These are phyloP conservation scores for Colletotrichum orbiculare DNA, from an alignment of 2,329 filamentous ascomycete species.

Conservation along the genomic window DNA sequence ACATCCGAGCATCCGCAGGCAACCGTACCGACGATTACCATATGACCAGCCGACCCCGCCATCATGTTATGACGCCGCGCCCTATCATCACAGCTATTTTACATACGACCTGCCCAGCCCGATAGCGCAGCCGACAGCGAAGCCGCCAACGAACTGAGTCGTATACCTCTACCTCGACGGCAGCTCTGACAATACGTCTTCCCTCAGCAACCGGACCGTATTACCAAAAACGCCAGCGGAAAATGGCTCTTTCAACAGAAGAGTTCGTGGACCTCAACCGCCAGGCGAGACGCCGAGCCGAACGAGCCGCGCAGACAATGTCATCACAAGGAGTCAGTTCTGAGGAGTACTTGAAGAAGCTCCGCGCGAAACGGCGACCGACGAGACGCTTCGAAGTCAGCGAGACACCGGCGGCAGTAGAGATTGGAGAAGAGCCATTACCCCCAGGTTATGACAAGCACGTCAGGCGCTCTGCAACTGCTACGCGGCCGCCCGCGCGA, in stretches of 20 bases:
- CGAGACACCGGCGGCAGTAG: constrained; percentile 24
- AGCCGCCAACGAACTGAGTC: too few relatives aligned
- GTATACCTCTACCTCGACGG: too few relatives aligned
- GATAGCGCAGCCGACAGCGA: too few relatives aligned
- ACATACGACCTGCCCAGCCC: not conserved
- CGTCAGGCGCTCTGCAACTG: not conserved
- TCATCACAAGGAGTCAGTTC: constrained; percentile 26
- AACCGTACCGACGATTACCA: not conserved
- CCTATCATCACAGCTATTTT: not conserved
- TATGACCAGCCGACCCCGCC: not conserved
- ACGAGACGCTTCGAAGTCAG: constrained; percentile 19
- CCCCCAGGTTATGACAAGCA: not conserved
- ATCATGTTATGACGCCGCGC: not conserved
- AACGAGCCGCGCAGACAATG: constrained; percentile 32
- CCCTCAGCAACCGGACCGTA: not conserved
- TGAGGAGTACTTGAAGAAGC: constrained; percentile 24
- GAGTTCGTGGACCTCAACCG: constrained; percentile 24
- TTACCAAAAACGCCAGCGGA: not conserved
- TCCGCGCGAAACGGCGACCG: constrained; percentile 27
- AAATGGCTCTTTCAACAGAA: constrained; percentile 23
- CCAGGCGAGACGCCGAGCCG: constrained; percentile 28
- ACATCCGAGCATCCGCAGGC: not conserved
- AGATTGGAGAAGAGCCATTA: constrained; percentile 15
- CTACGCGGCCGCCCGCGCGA: not conserved
- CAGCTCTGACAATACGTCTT: not conserved